phyloP scores from a whole-genome alignment of 225 moss, liverwort and hornwort genomes.

The Sphagnum contortum region DNA sequence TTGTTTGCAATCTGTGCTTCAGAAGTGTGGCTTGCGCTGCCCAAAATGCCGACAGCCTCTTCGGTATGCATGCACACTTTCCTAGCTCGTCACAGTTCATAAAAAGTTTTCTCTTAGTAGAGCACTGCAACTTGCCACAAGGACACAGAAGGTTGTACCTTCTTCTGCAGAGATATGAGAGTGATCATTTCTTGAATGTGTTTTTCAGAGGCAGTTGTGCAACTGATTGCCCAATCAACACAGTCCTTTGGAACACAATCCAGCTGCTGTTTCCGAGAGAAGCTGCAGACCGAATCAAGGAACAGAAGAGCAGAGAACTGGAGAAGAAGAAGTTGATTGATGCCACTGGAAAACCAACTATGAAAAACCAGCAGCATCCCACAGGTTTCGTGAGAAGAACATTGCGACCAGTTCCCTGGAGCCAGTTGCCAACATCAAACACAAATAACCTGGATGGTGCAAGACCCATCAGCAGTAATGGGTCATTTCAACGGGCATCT shows the following conservation, averaged over 20 bases:
- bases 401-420: neutral
- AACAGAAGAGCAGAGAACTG: conserved; percentile 4
- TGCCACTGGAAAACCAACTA: neutral
- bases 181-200: neutral
- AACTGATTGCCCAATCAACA: conserved; percentile 56
- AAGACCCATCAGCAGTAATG: too few species aligned
- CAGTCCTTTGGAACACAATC: conserved; percentile 89
- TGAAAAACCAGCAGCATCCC: neutral
- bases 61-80: too few species aligned
- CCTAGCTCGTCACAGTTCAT: too few species aligned
- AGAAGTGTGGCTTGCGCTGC: conserved; percentile 78
- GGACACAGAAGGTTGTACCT: too few species aligned
- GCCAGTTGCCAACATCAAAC: neutral
- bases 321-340: too few species aligned
- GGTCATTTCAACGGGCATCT: too few species aligned
- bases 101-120: too few species aligned
- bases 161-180: conserved; percentile 21
- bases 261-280: conserved; percentile 83
- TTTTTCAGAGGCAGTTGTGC: conserved; percentile 22
- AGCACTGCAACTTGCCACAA: too few species aligned
- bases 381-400: neutral
- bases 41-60: conserved; percentile 83
- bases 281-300: conserved; percentile 45
- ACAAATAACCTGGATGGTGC: too few species aligned
- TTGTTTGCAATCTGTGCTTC: conserved; percentile 70